phyloP scores from a whole-genome alignment of 2,329 filamentous ascomycete genomes.

The Colletotrichum abscissum region DNA sequence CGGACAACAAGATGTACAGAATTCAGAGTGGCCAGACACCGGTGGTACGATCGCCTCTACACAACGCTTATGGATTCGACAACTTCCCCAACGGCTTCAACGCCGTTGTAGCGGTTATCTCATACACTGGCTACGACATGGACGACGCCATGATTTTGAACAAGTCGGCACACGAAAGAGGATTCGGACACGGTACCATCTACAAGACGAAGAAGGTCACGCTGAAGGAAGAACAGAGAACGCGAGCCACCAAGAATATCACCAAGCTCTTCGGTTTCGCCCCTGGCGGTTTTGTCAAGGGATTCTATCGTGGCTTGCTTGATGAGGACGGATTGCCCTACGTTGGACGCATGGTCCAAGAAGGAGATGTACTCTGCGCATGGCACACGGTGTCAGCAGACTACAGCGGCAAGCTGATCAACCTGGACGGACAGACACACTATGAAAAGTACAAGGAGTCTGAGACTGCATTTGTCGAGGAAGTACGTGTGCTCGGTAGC shows the following conservation, averaged over 20 bases:
- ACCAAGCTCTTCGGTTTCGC: slow-evolving; percentile 93
- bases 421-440: slow-evolving; percentile 86
- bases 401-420: slow-evolving; percentile 81
- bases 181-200: slow-evolving; percentile 94
- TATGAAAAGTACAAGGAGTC: slow-evolving; percentile 95
- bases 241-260: slow-evolving; percentile 74
- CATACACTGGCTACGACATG: slow-evolving; percentile 99
- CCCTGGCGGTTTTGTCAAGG: slow-evolving; percentile 77
- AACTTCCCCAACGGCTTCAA: slow-evolving; percentile 99
- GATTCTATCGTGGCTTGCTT: slow-evolving; percentile 76
- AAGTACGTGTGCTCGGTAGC: slow-evolving; percentile 89
- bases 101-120: slow-evolving; percentile 95
- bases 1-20: slow-evolving; percentile 97
- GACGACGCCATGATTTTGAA: slow-evolving; percentile 99
- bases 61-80: slow-evolving; percentile 96
- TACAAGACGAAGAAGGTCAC: slow-evolving; percentile 97
- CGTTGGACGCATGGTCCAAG: slow-evolving; percentile 80
- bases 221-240: slow-evolving; percentile 81
- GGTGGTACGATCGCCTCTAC: slow-evolving; percentile 88
- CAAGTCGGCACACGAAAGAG: slow-evolving; percentile 95
- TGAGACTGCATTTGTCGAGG: slow-evolving; percentile 90
- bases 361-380: slow-evolving; percentile 88
- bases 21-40: slow-evolving; percentile 97
- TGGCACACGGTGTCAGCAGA: slow-evolving; percentile 90
- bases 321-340: slow-evolving; percentile 90